phyloP scores from a whole-genome alignment of 768 basidiomycete genomes.

The Phanerochaete carnosa region DNA sequence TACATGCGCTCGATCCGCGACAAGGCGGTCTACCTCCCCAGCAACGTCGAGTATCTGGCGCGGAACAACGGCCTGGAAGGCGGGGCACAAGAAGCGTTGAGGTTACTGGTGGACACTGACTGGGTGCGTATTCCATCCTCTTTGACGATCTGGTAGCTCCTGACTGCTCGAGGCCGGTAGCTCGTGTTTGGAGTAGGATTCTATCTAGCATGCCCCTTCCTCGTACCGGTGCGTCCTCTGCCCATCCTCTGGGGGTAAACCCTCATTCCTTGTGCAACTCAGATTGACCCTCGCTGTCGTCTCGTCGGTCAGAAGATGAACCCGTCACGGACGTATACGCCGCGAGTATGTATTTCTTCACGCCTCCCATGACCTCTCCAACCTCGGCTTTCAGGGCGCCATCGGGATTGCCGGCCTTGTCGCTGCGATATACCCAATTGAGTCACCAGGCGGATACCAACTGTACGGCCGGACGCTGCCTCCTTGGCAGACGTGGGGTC shows the following conservation, averaged over 20 bases:
- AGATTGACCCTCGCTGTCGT: constrained; percentile 58
- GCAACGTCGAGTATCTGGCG: constrained; percentile 66
- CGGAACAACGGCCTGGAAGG: constrained; percentile 54
- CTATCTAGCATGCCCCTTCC: constrained; percentile 61
- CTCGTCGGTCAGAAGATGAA: constrained; percentile 74
- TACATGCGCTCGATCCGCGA: constrained; percentile 55
- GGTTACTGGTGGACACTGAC: constrained; percentile 44
- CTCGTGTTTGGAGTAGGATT: constrained; percentile 63
- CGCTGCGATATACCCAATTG: constrained; percentile 63
- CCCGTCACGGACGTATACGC: constrained; percentile 64
- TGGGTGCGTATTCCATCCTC: constrained; percentile 36
- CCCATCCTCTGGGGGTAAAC: not conserved
- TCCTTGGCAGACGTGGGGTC: constrained; percentile 63
- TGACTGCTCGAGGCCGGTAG: constrained; percentile 26
- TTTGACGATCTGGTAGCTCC: not conserved
- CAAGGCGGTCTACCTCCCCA: constrained; percentile 63
- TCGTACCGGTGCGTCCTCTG: constrained; percentile 46
- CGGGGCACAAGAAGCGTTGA: constrained; percentile 39
- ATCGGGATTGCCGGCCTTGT: constrained; percentile 69
- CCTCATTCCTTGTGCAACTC: constrained; percentile 1
- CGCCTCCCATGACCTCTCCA: not conserved
- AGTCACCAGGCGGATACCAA: constrained; percentile 65
- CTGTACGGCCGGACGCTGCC: constrained; percentile 62
- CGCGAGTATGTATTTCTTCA: constrained; percentile 36
- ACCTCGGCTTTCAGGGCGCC: constrained; percentile 45